These are phyloP conservation scores for Claviceps digitariae DNA, from an alignment of 2,329 filamentous ascomycete genomes.

Conservation along the genomic window DNA sequence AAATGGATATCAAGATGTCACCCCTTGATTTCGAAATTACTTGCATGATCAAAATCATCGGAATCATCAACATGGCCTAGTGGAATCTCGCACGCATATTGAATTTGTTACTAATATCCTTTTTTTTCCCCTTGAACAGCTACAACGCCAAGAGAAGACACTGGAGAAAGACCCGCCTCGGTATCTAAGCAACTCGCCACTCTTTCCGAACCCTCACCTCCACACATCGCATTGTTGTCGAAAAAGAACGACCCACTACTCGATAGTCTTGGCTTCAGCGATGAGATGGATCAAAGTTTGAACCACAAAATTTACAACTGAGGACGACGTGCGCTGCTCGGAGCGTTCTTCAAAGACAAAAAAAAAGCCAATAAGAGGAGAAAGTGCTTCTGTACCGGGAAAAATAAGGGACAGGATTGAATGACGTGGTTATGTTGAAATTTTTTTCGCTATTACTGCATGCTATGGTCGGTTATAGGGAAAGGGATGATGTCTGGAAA, in stretches of 20 bases:
- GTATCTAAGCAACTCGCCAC: slow-evolving; percentile 64
- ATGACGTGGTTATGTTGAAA: slow-evolving; percentile 21
- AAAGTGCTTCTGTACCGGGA: slow-evolving; percentile 11
- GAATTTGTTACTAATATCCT: slow-evolving; percentile 7
- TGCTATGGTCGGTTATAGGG: slow-evolving; percentile 34
- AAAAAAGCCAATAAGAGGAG: not conserved
- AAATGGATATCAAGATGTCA: too few relatives aligned
- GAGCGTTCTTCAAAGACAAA: slow-evolving; percentile 3
- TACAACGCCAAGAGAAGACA: slow-evolving; percentile 99
- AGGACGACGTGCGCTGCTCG: slow-evolving; percentile 11
- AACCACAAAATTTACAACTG: not conserved
- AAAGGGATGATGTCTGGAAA: slow-evolving; percentile 24
- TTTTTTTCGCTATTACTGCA: slow-evolving; percentile 27
- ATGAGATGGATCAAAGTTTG: slow-evolving; percentile 8
- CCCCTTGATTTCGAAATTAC: not conserved
- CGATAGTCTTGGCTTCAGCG: slow-evolving; percentile 16
- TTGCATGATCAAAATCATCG: not conserved
- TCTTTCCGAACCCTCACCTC: not conserved
- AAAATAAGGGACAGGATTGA: slow-evolving; percentile 17
- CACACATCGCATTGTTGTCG: slow-evolving; percentile 2
- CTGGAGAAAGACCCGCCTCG: slow-evolving; percentile 99
- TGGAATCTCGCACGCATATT: not conserved
- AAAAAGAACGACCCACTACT: not conserved
- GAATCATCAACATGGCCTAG: not conserved
- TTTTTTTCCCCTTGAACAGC: slow-evolving; percentile 34